Evolutionary conservation across 2,329 filamentous ascomycete species (phyloP).

Genomic region (Harringtonia lauricola): DNA sequence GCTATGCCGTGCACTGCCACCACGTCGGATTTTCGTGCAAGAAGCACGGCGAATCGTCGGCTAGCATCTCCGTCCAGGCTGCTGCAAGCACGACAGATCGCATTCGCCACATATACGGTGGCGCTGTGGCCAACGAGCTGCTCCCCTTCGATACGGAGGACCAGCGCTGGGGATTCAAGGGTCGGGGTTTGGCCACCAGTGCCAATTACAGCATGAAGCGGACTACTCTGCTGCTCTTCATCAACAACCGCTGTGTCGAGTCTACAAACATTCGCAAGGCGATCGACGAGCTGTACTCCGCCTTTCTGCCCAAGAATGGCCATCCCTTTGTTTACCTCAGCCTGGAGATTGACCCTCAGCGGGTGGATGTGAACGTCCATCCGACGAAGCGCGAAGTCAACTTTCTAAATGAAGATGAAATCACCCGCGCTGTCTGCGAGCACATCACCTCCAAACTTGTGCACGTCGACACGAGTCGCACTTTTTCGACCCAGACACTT

Average conservation of each 20-base stretch:
- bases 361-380: conserved; percentile 95
- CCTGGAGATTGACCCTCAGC: conserved; percentile 80
- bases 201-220: conserved; percentile 92
- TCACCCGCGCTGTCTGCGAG: conserved; percentile 75
- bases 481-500: conserved; percentile 87
- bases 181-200: conserved; percentile 73
- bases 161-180: conserved; percentile 72
- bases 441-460: conserved; percentile 69
- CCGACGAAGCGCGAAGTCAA: conserved; percentile 96
- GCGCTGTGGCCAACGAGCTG: conserved; percentile 75
- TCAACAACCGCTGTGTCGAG: conserved; percentile 91
- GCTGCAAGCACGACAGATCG: conserved; percentile 65
- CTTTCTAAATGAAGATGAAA: conserved; percentile 95
- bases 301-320: conserved; percentile 83
- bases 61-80: conserved; percentile 68
- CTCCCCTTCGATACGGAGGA: conserved; percentile 65
- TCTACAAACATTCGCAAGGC: conserved; percentile 81
- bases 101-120: conserved; percentile 83
- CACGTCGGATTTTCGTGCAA: conserved; percentile 95
- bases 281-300: conserved; percentile 78
- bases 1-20: conserved; percentile 84
- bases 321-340: conserved; percentile 92
- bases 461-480: conserved; percentile 84
- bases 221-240: conserved; percentile 80
- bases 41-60: conserved; percentile 81